Evolutionary conservation across 2,329 filamentous ascomycete genomes (phyloP).

Genomic region (Aureobasidium subglaciale): DNA sequence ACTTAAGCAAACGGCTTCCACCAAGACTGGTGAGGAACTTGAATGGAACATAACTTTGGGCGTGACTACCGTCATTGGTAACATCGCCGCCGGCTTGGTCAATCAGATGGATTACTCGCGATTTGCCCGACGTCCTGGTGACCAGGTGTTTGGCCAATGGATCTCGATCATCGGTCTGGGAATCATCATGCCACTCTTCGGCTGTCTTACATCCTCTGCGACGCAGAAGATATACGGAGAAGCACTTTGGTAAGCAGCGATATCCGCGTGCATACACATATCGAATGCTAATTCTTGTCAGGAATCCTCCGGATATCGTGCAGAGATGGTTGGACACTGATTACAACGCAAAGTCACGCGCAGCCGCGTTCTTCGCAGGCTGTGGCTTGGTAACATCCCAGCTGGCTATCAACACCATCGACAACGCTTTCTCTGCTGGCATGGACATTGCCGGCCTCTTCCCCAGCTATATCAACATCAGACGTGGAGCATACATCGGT

Average conservation of each 20-base stretch:
- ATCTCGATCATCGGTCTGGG: constrained; percentile 43
- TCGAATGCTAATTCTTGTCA: no score
- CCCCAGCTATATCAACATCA: constrained; percentile 50
- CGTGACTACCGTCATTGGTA: constrained; percentile 37
- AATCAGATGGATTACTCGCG: constrained; percentile 35
- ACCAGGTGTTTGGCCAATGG: constrained; percentile 41
- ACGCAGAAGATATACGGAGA: constrained; percentile 46
- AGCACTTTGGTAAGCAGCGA: constrained; percentile 38
- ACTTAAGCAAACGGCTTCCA: constrained; percentile 18
- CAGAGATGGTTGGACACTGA: constrained; percentile 32
- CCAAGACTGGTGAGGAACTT: constrained; percentile 27
- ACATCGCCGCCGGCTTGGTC: constrained; percentile 38
- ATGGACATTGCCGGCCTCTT: constrained; percentile 50
- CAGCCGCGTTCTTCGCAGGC: constrained; percentile 42
- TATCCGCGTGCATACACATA: no score
- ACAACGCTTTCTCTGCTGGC: constrained; percentile 45
- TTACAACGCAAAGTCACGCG: constrained; percentile 25
- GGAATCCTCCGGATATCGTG: constrained; percentile 36
- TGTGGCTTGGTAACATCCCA: constrained; percentile 40
- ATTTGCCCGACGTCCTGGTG: constrained; percentile 30
- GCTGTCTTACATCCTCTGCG: constrained; percentile 43
- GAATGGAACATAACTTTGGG: constrained; percentile 34
- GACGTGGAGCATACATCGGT: constrained; percentile 46
- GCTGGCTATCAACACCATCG: constrained; percentile 38
- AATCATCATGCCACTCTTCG: constrained; percentile 27